Conservation (phyloP, 1,139 yeast genomes). For the Saccharomyces hybrid region DNA sequence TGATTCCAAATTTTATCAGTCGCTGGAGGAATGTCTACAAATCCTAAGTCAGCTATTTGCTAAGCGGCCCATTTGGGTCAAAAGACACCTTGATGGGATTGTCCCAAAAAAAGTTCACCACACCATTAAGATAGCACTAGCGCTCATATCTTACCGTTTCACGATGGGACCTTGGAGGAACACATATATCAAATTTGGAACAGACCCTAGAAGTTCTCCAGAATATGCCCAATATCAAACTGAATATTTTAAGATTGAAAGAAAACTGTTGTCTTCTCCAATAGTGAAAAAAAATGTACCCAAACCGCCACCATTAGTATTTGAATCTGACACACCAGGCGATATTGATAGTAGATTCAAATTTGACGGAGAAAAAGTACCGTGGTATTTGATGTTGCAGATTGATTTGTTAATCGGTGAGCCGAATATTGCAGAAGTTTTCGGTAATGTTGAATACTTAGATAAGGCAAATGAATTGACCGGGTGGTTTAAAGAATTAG, state of each 20-base stretch:
- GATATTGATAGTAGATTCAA: slow-evolving; percentile 40
- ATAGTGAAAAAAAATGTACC: slow-evolving; percentile 39
- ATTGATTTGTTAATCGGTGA: slow-evolving; percentile 71
- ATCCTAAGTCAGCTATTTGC: slow-evolving; percentile 51
- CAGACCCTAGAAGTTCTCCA: slow-evolving; percentile 58
- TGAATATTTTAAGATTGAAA: slow-evolving; percentile 56
- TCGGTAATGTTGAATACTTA: slow-evolving; percentile 38
- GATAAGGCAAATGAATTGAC: slow-evolving; percentile 42
- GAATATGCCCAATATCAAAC: slow-evolving; percentile 67
- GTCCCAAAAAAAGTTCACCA: slow-evolving; percentile 46
- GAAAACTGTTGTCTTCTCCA: slow-evolving; percentile 24
- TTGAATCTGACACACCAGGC: slow-evolving; percentile 28
- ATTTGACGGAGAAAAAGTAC: slow-evolving; percentile 68
- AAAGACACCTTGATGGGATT: slow-evolving; percentile 62
- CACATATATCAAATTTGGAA: slow-evolving; percentile 71
- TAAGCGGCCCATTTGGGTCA: slow-evolving; percentile 76
- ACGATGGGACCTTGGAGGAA: slow-evolving; percentile 95
- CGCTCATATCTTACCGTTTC: slow-evolving; percentile 73
- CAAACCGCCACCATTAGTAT: slow-evolving; percentile 31
- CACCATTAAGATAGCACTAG: slow-evolving; percentile 66
- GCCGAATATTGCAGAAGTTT: slow-evolving; percentile 46
- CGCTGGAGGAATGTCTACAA: slow-evolving; percentile 37
- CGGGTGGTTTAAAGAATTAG: slow-evolving; percentile 72
- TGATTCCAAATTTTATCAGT: slow-evolving; percentile 35
- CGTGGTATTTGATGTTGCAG: slow-evolving; percentile 66